Percentiles rank a stretch among this genome's conserved stretches.
These are phyloP conservation scores for Inga oerstediana DNA, from an alignment of 306 rosid genomes.

Conservation along the genomic window DNA sequence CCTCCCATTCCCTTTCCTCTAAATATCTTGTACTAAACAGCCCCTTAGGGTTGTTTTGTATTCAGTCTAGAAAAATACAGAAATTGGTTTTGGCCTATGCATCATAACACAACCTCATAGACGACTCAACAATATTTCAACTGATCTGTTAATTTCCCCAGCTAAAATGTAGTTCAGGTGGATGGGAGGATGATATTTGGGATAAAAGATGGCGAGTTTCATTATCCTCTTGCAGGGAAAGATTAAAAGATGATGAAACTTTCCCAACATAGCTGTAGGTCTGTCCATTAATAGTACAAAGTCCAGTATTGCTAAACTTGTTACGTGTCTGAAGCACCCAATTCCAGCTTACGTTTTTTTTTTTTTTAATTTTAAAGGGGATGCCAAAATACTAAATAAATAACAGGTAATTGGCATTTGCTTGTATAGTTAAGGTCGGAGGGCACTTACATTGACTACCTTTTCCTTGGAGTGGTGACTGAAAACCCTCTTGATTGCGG, in stretches of 20 bases:
- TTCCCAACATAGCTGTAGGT: conserved; percentile 11
- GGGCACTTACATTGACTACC: conserved; percentile 46
- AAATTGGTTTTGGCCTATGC: neutral
- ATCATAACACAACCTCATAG: neutral
- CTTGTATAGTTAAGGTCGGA: neutral
- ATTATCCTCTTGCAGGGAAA: neutral
- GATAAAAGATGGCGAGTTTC: neutral
- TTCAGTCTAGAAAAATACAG: neutral
- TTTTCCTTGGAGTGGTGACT: conserved; percentile 83
- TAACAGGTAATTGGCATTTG: neutral
- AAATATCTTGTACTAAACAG: no score
- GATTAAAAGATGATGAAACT: conserved; percentile 2
- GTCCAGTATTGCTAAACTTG: conserved; percentile 13
- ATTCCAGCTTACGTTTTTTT: neutral
- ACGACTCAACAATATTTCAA: conserved; percentile 25
- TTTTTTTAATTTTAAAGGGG: neutral
- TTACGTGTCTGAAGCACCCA: neutral
- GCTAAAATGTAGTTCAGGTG: neutral
- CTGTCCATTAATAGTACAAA: conserved; percentile 1
- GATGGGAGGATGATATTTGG: neutral
- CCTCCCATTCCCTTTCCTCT: no score
- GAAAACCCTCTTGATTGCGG: conserved; percentile 89
- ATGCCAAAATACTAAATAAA: conserved; percentile 1
- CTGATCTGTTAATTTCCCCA: neutral
- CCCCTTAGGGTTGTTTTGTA: neutral